Evolutionary conservation across 1,284 basidiomycete species (phyloP).

Genomic region (Crepidotus sp.): DNA sequence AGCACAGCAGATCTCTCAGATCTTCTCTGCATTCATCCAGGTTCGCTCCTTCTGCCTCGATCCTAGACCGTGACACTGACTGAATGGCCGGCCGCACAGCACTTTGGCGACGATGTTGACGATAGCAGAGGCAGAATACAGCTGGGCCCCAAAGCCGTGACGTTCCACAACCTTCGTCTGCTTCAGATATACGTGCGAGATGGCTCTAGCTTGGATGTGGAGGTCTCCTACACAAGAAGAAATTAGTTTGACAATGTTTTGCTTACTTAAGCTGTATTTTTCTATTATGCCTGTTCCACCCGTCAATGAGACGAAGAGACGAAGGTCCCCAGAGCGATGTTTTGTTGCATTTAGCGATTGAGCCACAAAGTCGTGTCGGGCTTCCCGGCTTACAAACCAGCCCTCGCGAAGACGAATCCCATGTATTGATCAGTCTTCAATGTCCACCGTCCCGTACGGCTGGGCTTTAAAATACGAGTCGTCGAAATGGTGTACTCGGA

Average conservation of each 20-base stretch:
- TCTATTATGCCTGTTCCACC: too few species aligned
- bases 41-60: not conserved
- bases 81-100: not conserved
- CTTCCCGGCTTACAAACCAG: not conserved
- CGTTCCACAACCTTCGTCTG: conserved; percentile 8
- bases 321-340: too few species aligned
- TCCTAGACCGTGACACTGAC: not conserved
- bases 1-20: conserved; percentile 10
- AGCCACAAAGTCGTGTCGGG: too few species aligned
- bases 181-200: conserved; percentile 7
- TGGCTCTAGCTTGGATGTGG: not conserved
- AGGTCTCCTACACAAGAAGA: conserved; percentile 7
- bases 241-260: not conserved
- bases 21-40: conserved; percentile 10
- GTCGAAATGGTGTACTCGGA: conserved; percentile 88
- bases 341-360: too few species aligned
- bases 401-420: not conserved
- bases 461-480: conserved; percentile 84
- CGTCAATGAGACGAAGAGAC: too few species aligned
- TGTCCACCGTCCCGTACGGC: conserved; percentile 85
- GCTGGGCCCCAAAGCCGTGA: conserved; percentile 9
- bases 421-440: conserved; percentile 46
- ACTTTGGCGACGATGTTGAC: conserved; percentile 9
- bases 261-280: too few species aligned
- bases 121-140: not conserved